phyloP scores from a whole-genome alignment of 371 early-diverging fungal genomes.

The Funneliformis caledonium region DNA sequence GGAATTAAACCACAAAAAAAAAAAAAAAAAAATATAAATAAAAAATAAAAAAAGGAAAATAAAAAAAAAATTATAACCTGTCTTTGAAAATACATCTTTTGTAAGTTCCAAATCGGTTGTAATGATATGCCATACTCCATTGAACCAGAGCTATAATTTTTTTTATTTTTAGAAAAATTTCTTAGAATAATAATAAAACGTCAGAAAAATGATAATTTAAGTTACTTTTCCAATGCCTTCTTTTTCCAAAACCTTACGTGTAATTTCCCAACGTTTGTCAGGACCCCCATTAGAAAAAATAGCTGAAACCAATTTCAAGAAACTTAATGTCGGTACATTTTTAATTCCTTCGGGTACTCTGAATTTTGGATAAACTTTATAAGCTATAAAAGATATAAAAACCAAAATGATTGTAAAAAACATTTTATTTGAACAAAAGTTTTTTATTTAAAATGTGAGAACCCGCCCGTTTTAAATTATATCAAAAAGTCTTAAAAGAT shows the following conservation, averaged over 20 bases:
- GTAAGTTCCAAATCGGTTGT: neutral
- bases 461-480: no score
- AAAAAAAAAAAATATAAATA: neutral
- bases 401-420: neutral
- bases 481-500: no score
- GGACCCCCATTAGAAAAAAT: neutral
- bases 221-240: slow-evolving; percentile 1
- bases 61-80: neutral
- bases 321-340: neutral
- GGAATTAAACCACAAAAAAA: neutral
- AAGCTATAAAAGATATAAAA: neutral
- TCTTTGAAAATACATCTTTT: neutral
- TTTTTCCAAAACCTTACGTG: neutral
- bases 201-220: neutral
- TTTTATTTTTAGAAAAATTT: neutral
- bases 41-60: neutral
- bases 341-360: neutral
- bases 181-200: neutral
- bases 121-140: neutral
- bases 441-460: no score
- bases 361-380: neutral
- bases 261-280: neutral
- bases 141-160: neutral
- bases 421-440: neutral
- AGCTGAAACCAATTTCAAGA: neutral